phyloP scores from a whole-genome alignment of 768 basidiomycete species.

The Boletus coccyginus region DNA sequence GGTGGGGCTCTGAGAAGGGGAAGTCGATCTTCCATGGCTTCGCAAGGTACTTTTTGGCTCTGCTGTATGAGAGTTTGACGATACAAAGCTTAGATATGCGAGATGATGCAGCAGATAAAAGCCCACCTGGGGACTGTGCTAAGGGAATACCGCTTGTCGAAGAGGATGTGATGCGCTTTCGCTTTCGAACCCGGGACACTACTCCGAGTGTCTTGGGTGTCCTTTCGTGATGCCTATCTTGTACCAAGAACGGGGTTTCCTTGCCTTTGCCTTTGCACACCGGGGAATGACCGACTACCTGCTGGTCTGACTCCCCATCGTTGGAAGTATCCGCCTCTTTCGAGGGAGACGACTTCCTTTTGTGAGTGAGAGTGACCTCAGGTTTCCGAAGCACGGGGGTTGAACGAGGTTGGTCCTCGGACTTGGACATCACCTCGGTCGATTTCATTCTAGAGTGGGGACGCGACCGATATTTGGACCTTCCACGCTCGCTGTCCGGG shows the following conservation, averaged over 20 bases:
- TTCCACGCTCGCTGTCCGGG: conserved; percentile 15
- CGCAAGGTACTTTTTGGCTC: conserved; percentile 7
- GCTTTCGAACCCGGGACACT: conserved; percentile 15
- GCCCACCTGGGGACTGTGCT: conserved; percentile 20
- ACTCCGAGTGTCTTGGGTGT: conserved; percentile 12
- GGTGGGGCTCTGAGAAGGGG: conserved; percentile 11
- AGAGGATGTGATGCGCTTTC: conserved; percentile 26
- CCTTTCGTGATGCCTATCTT: conserved; percentile 4
- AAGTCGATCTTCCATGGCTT: neutral
- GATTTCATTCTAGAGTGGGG: conserved; percentile 1
- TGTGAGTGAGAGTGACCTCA: conserved; percentile 5
- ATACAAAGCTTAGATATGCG: conserved; percentile 5
- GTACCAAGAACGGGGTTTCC: neutral
- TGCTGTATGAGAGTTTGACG: conserved; percentile 4
- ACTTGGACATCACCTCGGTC: neutral
- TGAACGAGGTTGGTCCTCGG: conserved; percentile 2
- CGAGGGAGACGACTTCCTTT: neutral
- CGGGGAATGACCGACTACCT: neutral
- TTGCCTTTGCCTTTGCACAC: conserved; percentile 20
- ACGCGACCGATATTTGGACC: conserved; percentile 8
- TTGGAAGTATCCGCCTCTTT: neutral
- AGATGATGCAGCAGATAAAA: conserved; percentile 7
- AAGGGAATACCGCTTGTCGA: conserved; percentile 3
- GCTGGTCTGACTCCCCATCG: neutral
- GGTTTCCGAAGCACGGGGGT: conserved; percentile 10